These are phyloP conservation scores for Cyclotella cryptica DNA, from an alignment of 108 stramenopile genomes.

Conservation along the genomic window DNA sequence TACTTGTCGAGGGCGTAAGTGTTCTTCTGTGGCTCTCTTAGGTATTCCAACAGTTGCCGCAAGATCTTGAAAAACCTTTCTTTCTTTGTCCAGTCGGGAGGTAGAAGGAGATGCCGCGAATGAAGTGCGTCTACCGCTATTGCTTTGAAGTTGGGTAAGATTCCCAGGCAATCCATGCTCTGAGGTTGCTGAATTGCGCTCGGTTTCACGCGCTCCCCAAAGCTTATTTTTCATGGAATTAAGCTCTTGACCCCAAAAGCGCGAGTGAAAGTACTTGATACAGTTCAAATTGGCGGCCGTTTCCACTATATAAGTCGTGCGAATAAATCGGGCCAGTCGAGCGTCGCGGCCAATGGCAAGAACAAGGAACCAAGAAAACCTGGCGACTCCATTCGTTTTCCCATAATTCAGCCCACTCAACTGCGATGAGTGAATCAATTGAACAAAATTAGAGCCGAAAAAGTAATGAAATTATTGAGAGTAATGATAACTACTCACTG, in stretches of 20 bases:
- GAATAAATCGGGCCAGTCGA: conserved; percentile 76
- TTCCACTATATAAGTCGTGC: conserved; percentile 58
- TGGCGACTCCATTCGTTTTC: not conserved
- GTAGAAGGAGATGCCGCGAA: not conserved
- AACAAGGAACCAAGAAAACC: conserved; percentile 35
- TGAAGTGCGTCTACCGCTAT: no score
- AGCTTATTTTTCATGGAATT: no score
- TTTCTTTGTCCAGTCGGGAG: conserved; percentile 1
- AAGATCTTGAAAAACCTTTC: not conserved
- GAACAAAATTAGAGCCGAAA: not conserved
- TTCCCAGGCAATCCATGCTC: no score
- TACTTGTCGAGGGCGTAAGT: not conserved
- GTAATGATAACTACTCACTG: conserved; percentile 43
- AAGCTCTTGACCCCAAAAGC: not conserved
- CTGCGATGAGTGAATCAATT: not conserved
- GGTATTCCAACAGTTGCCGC: not conserved
- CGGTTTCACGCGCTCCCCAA: no score
- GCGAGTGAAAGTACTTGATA: conserved; percentile 2
- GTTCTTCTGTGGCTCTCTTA: conserved; percentile 2
- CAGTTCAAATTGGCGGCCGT: conserved; percentile 9
- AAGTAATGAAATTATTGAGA: not conserved
- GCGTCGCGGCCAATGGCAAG: conserved; percentile 61
- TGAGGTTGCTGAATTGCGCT: no score
- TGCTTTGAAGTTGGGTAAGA: no score
- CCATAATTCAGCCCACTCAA: not conserved